phyloP scores from a whole-genome alignment of 306 rosid species.

The Begonia loranthoides region DNA sequence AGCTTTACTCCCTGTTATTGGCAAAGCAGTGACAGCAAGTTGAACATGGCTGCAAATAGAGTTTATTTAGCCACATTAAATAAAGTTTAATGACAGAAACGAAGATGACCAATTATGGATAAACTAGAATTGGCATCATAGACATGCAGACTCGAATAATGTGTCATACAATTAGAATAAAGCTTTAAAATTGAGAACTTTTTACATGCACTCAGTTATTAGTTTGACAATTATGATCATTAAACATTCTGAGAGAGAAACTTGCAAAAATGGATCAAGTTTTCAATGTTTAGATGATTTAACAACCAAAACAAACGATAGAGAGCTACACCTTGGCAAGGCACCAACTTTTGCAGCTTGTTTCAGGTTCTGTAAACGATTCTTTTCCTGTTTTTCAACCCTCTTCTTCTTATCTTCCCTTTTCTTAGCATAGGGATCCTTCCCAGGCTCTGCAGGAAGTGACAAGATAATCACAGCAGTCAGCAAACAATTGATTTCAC shows the following conservation, averaged over 20 bases:
- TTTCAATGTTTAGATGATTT: conserved; percentile 2
- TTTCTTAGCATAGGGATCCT: conserved; percentile 86
- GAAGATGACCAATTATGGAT: background rate
- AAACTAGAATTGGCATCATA: background rate
- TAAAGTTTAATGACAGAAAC: background rate
- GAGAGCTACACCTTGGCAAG: conserved; percentile 59
- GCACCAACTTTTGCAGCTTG: conserved; percentile 77
- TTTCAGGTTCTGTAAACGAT: conserved; percentile 64
- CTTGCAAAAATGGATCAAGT: background rate
- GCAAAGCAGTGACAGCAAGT: conserved; percentile 83
- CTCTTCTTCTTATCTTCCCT: conserved; percentile 51
- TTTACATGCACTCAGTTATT: background rate
- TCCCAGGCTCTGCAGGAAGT: conserved; percentile 49
- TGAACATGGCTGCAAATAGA: conserved; percentile 58
- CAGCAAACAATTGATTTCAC: background rate
- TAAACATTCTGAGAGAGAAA: background rate
- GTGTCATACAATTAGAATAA: background rate
- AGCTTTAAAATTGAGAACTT: background rate
- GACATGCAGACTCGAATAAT: too few relatives aligned
- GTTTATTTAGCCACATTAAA: background rate
- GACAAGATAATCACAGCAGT: background rate
- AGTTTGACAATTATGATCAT: background rate
- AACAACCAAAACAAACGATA: conserved; percentile 5
- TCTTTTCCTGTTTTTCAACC: conserved; percentile 65
- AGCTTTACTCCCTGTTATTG: conserved; percentile 83